Conservation (phyloP, 768 basidiomycete genomes). For the Leucogyrophana mollusca region DNA sequence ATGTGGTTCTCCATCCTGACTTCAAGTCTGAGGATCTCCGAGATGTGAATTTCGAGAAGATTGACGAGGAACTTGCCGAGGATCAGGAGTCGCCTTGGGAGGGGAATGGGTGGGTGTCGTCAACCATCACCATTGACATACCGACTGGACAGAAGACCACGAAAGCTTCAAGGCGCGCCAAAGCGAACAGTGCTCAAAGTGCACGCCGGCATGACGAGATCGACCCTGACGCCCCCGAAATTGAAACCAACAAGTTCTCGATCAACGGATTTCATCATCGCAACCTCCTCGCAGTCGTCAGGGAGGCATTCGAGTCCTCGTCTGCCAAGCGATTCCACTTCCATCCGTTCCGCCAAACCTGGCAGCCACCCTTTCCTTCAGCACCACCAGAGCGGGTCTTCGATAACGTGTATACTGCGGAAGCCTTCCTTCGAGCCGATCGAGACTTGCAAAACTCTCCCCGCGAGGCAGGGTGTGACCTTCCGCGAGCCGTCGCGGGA, state of each 20-base stretch:
- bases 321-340: slow-evolving; percentile 14
- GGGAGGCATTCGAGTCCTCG: slow-evolving; percentile 10
- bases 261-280: slow-evolving; percentile 16
- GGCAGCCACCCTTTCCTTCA: neutral
- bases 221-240: slow-evolving; percentile 9
- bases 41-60: slow-evolving; percentile 19
- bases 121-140: slow-evolving; percentile 18
- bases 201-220: slow-evolving; percentile 4
- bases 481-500: slow-evolving; percentile 15
- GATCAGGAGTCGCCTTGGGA: slow-evolving; percentile 12
- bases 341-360: neutral
- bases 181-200: slow-evolving; percentile 6
- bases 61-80: slow-evolving; percentile 16
- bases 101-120: slow-evolving; percentile 21
- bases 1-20: slow-evolving; percentile 6
- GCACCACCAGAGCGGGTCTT: neutral
- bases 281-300: slow-evolving; percentile 12
- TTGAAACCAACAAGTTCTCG: slow-evolving; percentile 13
- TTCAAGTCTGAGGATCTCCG: slow-evolving; percentile 16
- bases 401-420: slow-evolving; percentile 15
- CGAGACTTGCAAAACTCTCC: slow-evolving; percentile 11
- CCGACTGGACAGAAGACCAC: slow-evolving; percentile 21
- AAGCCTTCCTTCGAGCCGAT: slow-evolving; percentile 10
- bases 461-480: slow-evolving; percentile 12
- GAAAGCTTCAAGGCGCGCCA: slow-evolving; percentile 9